Base-by-base conservation (phyloP, 2,329 filamentous ascomycete species). In the Exophiala oligosperma region DNA sequence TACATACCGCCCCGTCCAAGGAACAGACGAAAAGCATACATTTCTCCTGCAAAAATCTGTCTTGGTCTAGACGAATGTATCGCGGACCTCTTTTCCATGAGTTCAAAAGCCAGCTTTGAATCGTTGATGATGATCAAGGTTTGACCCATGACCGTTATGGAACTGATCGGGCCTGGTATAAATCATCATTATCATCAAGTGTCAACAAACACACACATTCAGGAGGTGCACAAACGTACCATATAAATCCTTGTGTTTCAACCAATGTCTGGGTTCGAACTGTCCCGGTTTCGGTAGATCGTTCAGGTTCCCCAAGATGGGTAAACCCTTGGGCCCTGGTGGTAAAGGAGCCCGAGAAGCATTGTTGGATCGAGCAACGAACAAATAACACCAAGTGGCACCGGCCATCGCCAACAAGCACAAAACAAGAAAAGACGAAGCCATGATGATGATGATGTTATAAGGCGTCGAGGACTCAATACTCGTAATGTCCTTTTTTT, bases 291-390 rank as follows among this genome's bases (percentile, higher is more conserved):
- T 67, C 0, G 81, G 81, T 9, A 84, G 67, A 60, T 83, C 79
- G 1, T 64, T 60, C 14, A 83, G 61, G 62, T 83, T 84, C 3
- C 81, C 81, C 3, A 84, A 29, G 0, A 84, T 12, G 0, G 79
- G 79, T 5, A 78, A 65, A 0, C 73, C 73, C 38, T 72, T 79
- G 0, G 81, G 82, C 0, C 82, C 82, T 1, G 81, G 81, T 1
- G 80, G 81, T 0, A 81, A 66, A 1, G 70, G 67, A 47, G 49
- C 37, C 3, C 37, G 37, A 40, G 12, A 12, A 40, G 37, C 37
- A 40, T 40, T 40, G 11, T 9, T 40, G 12, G 37, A 17, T 12
- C 37, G 37, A 40, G 12, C 12, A 12, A 40, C 17, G 37, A 40
- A 40, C 17, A 17, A 17, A 17, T 17, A 12, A 17, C 12, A 40